phyloP scores from a whole-genome alignment of 2,329 filamentous ascomycete species.

The Elsinoe arachidis region DNA sequence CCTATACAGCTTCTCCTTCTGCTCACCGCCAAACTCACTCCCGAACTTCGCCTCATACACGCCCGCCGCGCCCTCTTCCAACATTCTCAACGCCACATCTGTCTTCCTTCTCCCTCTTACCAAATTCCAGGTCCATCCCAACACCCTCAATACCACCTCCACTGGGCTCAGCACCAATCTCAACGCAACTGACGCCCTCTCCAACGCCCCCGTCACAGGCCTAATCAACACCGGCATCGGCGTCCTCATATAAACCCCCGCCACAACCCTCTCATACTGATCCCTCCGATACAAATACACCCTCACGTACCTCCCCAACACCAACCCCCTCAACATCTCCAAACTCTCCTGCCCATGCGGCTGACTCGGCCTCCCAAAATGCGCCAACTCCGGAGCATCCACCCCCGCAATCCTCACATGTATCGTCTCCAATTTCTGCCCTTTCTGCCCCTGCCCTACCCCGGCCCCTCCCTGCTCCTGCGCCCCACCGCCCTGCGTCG shows the following conservation, averaged over 20 bases:
- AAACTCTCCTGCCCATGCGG: conserved; percentile 75
- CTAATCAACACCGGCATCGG: conserved; percentile 57
- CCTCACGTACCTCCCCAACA: conserved; percentile 65
- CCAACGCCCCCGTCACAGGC: conserved; percentile 83
- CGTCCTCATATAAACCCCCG: conserved; percentile 67
- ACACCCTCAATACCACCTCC: conserved; percentile 87
- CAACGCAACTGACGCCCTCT: conserved; percentile 72
- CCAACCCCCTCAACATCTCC: conserved; percentile 65
- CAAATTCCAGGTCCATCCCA: conserved; percentile 73
- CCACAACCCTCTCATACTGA: conserved; percentile 87
- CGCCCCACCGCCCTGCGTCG: not conserved
- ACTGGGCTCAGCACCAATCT: conserved; percentile 72
- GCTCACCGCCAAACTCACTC: conserved; percentile 67
- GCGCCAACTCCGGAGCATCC: conserved; percentile 85
- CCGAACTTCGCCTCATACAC: conserved; percentile 90
- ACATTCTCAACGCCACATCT: conserved; percentile 85
- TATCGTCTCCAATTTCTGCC: conserved; percentile 48
- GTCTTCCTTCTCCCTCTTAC: conserved; percentile 50
- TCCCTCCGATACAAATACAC: conserved; percentile 77
- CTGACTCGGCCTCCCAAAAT: conserved; percentile 84
- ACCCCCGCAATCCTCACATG: conserved; percentile 82
- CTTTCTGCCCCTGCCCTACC: not conserved
- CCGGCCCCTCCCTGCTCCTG: not conserved
- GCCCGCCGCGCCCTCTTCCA: conserved; percentile 74
- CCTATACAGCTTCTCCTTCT: conserved; percentile 51